These are phyloP conservation scores for Pulveroboletus sp. DNA, from an alignment of 768 basidiomycete species.

Conservation along the genomic window DNA sequence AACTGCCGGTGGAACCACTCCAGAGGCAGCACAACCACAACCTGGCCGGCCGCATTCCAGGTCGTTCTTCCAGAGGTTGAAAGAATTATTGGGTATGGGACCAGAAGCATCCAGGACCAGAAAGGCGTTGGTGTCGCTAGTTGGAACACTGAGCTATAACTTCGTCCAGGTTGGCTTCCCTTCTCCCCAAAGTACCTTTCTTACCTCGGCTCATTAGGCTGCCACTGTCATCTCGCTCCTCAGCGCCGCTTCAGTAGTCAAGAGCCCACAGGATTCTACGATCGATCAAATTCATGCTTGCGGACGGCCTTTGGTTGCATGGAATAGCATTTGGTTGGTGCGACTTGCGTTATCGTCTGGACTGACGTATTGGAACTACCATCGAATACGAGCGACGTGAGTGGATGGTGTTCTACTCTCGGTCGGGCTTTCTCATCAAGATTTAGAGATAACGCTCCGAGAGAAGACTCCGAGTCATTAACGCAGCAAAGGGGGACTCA, in stretches of 20 bases:
- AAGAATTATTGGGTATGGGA: conserved; percentile 51
- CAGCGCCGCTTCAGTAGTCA: conserved; percentile 40
- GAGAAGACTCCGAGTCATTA: conserved; percentile 29
- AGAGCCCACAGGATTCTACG: conserved; percentile 39
- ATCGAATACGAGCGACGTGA: conserved; percentile 32
- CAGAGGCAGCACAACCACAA: not conserved
- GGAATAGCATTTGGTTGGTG: conserved; percentile 62
- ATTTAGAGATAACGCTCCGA: conserved; percentile 18
- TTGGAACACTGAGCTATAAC: conserved; percentile 49
- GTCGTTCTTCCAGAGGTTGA: conserved; percentile 21
- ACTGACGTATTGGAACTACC: conserved; percentile 55
- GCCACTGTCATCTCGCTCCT: conserved; percentile 48
- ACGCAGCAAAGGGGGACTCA: conserved; percentile 22
- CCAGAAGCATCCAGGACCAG: conserved; percentile 46
- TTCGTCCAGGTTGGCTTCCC: conserved; percentile 45
- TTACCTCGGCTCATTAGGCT: conserved; percentile 36
- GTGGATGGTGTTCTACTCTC: conserved; percentile 3
- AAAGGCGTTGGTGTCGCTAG: conserved; percentile 48
- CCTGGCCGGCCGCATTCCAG: conserved; percentile 9
- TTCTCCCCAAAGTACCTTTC: not conserved
- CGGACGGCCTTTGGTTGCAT: conserved; percentile 57
- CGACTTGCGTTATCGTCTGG: conserved; percentile 45
- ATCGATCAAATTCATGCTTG: conserved; percentile 60
- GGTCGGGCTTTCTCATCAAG: conserved; percentile 9
- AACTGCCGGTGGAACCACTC: conserved; percentile 11